Percentiles rank a stretch among this genome's conserved stretches.
These are phyloP conservation scores for Pueraria montana DNA, from an alignment of 306 rosid species.

Conservation along the genomic window DNA sequence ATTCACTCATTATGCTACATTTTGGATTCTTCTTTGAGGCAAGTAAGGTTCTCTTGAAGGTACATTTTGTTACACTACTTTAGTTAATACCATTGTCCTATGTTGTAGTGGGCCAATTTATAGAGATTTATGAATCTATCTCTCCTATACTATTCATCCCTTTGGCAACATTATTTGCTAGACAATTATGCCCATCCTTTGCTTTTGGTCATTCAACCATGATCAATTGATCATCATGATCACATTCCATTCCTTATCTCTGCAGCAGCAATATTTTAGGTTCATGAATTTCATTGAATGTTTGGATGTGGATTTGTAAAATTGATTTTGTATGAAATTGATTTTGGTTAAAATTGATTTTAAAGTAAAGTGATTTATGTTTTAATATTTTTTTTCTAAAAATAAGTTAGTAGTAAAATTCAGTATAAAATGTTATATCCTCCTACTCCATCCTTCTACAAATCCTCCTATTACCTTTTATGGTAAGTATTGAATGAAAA, in stretches of 20 bases:
- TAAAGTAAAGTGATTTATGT: too few relatives aligned
- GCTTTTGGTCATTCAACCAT: constrained; percentile 12
- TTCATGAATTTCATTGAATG: neutral
- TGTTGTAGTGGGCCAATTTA: constrained; percentile 29
- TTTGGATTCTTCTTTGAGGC: constrained; percentile 41
- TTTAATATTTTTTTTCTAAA: too few relatives aligned
- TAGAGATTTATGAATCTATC: neutral
- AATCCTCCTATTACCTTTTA: too few relatives aligned
- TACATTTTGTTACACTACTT: constrained; percentile 21
- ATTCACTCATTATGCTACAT: constrained; percentile 17
- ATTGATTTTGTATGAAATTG: too few relatives aligned
- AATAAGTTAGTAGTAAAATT: too few relatives aligned
- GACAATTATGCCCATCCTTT: constrained; percentile 24
- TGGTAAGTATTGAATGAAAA: too few relatives aligned
- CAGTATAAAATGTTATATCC: too few relatives aligned
- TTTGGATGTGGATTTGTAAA: too few relatives aligned
- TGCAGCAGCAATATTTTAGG: neutral
- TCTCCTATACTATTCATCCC: neutral
- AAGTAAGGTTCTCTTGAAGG: constrained; percentile 33
- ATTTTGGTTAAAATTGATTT: too few relatives aligned
- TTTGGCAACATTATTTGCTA: constrained; percentile 14
- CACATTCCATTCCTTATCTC: constrained; percentile 20
- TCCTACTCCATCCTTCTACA: too few relatives aligned
- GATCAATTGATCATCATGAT: neutral
- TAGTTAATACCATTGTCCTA: constrained; percentile 35